Evolutionary conservation across 192 early-diverging fungal species (phyloP).

Genomic region (Chytriomyces sp.): DNA sequence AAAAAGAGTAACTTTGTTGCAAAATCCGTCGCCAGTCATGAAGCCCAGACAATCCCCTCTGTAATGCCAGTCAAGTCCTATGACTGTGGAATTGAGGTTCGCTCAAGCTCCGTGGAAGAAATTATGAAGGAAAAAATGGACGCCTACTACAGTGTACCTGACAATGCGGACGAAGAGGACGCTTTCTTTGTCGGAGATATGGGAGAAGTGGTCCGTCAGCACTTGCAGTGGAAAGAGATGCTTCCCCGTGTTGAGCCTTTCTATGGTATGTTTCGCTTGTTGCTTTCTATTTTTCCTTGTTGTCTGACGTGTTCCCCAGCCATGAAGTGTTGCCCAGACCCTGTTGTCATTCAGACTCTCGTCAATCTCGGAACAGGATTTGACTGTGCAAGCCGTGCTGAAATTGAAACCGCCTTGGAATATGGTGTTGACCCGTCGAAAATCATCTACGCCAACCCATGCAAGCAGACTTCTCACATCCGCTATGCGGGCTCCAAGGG

Average conservation of each 20-base stretch:
- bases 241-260: conserved; percentile 96
- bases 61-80: neutral
- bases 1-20: too few species aligned
- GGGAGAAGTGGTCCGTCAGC: conserved; percentile 89
- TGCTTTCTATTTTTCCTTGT: conserved; percentile 22
- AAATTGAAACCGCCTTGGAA: conserved; percentile 83
- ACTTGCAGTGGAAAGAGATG: conserved; percentile 76
- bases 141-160: conserved; percentile 17
- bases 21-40: too few species aligned
- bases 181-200: conserved; percentile 96
- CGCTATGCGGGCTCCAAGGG: conserved; percentile 77
- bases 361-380: conserved; percentile 86
- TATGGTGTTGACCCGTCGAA: conserved; percentile 72
- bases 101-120: conserved; percentile 37
- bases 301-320: conserved; percentile 52
- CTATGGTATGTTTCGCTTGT: conserved; percentile 67
- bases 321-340: conserved; percentile 97
- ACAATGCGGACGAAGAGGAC: conserved; percentile 60
- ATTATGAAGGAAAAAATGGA: conserved; percentile 42
- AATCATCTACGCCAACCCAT: conserved; percentile 99
- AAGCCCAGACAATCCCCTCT: neutral
- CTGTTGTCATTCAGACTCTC: conserved; percentile 80
- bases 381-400: conserved; percentile 92
- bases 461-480: conserved; percentile 96
- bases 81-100: neutral